phyloP scores from a whole-genome alignment of 2,329 filamentous ascomycete genomes.

The Fusarium pseudoanthophilum region DNA sequence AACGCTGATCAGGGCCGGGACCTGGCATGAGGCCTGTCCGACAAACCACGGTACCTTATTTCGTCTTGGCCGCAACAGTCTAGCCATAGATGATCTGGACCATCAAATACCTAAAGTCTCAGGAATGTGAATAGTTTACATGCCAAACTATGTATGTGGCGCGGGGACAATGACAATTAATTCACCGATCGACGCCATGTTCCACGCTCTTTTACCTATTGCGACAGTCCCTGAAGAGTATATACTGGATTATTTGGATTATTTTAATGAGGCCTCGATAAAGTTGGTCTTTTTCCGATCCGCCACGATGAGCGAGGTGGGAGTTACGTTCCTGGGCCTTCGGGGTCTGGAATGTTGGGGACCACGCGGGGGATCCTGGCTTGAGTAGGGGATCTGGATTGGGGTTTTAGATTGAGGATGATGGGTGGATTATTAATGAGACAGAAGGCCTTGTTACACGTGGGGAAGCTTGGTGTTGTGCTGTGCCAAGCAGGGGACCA shows the following conservation, averaged over 20 bases:
- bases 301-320: neutral
- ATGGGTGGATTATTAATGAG: neutral
- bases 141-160: constrained; percentile 15
- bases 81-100: neutral
- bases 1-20: constrained; percentile 17
- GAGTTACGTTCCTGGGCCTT: neutral
- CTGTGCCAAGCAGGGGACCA: neutral
- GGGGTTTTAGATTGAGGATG: neutral
- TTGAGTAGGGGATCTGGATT: neutral
- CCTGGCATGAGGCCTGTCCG: neutral
- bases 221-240: neutral
- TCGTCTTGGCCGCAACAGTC: constrained; percentile 11
- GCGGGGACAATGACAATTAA: neutral
- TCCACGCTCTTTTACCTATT: neutral
- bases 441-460: neutral
- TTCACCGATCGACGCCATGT: neutral
- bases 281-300: neutral
- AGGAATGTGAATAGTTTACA: neutral
- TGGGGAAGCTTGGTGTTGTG: neutral
- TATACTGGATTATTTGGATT: neutral
- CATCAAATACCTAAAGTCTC: neutral
- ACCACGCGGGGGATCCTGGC: neutral
- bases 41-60: neutral
- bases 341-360: neutral
- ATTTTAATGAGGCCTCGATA: accelerated